Conservation (phyloP, 139 green algal genomes). For the Chlamydomonas sp. region DNA sequence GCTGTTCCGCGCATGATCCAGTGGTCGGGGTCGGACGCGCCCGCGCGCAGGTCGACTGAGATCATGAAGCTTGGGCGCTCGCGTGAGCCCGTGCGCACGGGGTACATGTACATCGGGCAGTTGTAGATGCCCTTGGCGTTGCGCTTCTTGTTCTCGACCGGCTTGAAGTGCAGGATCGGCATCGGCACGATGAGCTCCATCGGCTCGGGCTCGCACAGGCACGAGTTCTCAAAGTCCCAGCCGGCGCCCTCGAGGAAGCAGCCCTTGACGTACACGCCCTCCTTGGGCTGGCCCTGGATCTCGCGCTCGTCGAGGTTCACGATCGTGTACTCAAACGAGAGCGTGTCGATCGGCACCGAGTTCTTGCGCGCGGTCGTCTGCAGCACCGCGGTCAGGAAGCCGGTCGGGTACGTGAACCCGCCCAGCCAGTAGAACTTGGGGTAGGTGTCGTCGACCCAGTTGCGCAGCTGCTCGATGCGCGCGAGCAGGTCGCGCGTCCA, state of each 20-base stretch:
- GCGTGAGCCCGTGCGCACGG: conserved; percentile 63
- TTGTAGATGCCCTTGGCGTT: conserved; percentile 55
- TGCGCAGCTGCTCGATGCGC: conserved; percentile 63
- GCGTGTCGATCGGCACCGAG: conserved; percentile 74
- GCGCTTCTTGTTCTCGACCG: conserved; percentile 77
- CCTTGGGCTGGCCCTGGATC: conserved; percentile 60
- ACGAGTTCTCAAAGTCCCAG: conserved; percentile 74
- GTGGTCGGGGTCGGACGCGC: conserved; percentile 61
- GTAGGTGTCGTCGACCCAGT: conserved; percentile 66
- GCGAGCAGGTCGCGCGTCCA: conserved; percentile 75
- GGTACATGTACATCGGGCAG: conserved; percentile 81
- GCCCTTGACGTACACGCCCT: conserved; percentile 78
- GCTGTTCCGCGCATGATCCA: conserved; percentile 46
- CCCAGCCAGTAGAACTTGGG: conserved; percentile 77
- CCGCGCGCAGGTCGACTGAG: conserved; percentile 64
- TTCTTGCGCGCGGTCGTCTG: conserved; percentile 70
- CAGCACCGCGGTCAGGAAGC: conserved; percentile 40
- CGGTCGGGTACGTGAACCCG: conserved; percentile 79
- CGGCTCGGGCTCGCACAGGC: conserved; percentile 73
- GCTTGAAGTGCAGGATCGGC: conserved; percentile 81
- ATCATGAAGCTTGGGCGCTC: conserved; percentile 79
- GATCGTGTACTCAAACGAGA: conserved; percentile 75
- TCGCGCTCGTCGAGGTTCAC: conserved; percentile 67
- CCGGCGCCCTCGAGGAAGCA: conserved; percentile 76
- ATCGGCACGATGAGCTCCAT: conserved; percentile 86